Evolutionary conservation across 169 alveolate species (phyloP).

Genomic region (Cystoisospora suis): DNA sequence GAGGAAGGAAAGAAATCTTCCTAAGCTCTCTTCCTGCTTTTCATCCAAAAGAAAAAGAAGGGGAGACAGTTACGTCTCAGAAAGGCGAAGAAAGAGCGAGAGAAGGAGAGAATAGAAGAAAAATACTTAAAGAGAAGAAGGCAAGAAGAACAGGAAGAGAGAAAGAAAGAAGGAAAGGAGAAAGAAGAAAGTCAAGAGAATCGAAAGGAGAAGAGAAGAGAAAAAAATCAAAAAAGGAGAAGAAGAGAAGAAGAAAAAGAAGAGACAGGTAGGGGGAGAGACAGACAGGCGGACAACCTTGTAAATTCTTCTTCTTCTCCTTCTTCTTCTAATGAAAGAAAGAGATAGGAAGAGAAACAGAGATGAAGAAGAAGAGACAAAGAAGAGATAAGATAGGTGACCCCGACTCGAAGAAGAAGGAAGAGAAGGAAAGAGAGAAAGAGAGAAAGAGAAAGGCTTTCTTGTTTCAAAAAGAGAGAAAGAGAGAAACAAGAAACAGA

Average conservation of each 20-base stretch:
- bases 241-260: not conserved
- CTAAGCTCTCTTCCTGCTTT: not conserved
- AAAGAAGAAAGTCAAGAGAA: not conserved
- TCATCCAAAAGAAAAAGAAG: not conserved
- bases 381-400: not conserved
- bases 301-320: no score
- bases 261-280: no score
- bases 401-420: not conserved
- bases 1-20: not conserved
- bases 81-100: not conserved
- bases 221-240: not conserved
- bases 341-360: not conserved
- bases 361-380: not conserved
- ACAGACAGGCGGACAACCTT: no score
- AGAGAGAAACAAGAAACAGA: not conserved
- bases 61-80: not conserved
- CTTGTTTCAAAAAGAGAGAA: not conserved
- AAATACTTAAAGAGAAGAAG: no score
- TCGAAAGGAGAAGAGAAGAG: not conserved
- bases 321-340: no score
- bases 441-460: not conserved
- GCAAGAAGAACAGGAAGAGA: not conserved
- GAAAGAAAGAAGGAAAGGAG: not conserved
- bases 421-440: not conserved
- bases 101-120: not conserved